Evolutionary conservation across 2,329 filamentous ascomycete species (phyloP), one percentile per base, ranked within the genome.

Genomic region (Scytalidium sp.): DNA sequence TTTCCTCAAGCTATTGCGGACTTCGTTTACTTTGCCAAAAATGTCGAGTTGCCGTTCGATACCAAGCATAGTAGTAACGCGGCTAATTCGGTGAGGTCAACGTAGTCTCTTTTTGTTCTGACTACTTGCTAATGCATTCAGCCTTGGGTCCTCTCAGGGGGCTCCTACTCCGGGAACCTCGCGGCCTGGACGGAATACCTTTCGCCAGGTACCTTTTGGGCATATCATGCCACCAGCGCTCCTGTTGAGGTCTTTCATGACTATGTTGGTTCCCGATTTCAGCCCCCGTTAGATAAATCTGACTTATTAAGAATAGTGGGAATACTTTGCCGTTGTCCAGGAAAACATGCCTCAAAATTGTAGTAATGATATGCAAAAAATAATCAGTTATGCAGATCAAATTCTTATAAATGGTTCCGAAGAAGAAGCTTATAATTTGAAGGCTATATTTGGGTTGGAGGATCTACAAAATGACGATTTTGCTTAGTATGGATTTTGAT

Each of bases 201-300:
- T 3, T 64, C 70, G 1, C 76, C 76, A 0, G 78, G 74, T 5
- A 80, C 75, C 0, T 76, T 78, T 60, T 81, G 77, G 77, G 76
- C 76, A 0, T 80, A 80, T 52, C 75, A 77, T 59, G 67, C 76
- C 3, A 75, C 73, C 29, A 76, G 73, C 56, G 78, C 71, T 0
- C 74, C 75, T 0, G 76, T 81, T 0, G 61, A 81, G 54, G 71
- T 73, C 1, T 69, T 80, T 25, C 70, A 72, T 23, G 68, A 81
- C 60, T 80, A 73, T 57, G 64, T 67, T 15, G 13, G 32, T 36
- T n/a, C 32, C 13, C 7, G 13, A 10, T 36, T 36, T 15, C 17
- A 15, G 13, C 15, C 25, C 7, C 13, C 17, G 15, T 36, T n/a
- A 15, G 13, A 15, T n/a, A 7, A 5, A 10, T 36, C 17, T 5